Evolutionary conservation across 306 rosid species (phyloP), one percentile per base, ranked within the genome.

Genomic region (Hippophae gyantsensis): DNA sequence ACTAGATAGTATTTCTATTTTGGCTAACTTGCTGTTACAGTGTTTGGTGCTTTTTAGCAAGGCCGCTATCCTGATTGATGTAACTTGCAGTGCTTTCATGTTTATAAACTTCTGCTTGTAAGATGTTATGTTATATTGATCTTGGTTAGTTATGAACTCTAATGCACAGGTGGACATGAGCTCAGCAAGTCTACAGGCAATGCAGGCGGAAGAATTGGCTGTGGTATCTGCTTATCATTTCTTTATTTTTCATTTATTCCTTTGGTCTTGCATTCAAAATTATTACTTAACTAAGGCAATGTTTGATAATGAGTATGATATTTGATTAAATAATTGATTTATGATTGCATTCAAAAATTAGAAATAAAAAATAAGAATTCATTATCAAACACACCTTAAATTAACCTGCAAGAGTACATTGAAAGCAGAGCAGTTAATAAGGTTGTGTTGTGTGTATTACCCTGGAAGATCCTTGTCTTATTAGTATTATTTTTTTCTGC

Each of bases 151-250:
- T 44, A 42, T 42, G 25, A 60, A 14, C 6, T 25, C 38, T 13
- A 41, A 74, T 56, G 13, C 18, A 76, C 77, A 86, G 95, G 90
- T 61, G 86, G 95, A 57, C 90, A 84, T 73, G 89, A 86, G 69
- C 88, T 86, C 25, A 84, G 95, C 79, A 86, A 86, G 67, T 65
- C 81, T 63, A 84, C 95, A 62, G 95, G 95, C n/a, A 86, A 86
- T 72, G 95, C 90, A 10, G 95, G 95, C 50, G 95, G 84, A 70
- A 81, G 95, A 73, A 69, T 84, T 70, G 95, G 82, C 72, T 86
- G 89, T 47, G 95, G 95, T 86, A 79, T 74, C 11, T 61, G 59
- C 73, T 63, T 52, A 1, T 67, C 25, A 45, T 54, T 69, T 75
- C 52, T 7, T 56, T 61, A 62, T 72, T 63, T 52, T 2, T 67